These are phyloP conservation scores for Leccinum subgranulosum DNA, from an alignment of 768 basidiomycete species.

Conservation along the genomic window DNA sequence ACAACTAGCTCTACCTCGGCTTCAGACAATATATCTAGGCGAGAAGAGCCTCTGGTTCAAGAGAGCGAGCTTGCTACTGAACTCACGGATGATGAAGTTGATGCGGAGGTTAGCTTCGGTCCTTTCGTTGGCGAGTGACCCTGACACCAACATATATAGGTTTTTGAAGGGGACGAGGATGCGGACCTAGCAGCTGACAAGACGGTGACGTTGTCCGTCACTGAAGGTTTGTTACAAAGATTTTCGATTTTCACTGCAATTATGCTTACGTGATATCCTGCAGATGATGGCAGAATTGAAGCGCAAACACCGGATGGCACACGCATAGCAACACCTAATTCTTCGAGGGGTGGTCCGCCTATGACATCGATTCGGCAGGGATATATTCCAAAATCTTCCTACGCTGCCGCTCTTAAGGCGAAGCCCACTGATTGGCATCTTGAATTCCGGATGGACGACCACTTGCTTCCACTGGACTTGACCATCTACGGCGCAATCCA, in stretches of 20 bases:
- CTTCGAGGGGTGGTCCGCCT: conserved; percentile 41
- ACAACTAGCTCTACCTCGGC: conserved; percentile 27
- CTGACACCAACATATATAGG: conserved; percentile 35
- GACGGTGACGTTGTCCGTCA: conserved; percentile 81
- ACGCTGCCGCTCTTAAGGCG: conserved; percentile 90
- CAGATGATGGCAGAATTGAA: conserved; percentile 90
- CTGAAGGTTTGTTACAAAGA: conserved; percentile 54
- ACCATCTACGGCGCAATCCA: conserved; percentile 98
- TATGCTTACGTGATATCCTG: conserved; percentile 5
- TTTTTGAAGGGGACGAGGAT: conserved; percentile 86
- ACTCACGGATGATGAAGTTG: conserved; percentile 82
- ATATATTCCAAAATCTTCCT: conserved; percentile 56
- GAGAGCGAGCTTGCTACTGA: conserved; percentile 69
- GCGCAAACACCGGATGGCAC: conserved; percentile 98
- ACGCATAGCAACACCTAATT: conserved; percentile 83
- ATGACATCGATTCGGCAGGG: conserved; percentile 31
- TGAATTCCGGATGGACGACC: conserved; percentile 92
- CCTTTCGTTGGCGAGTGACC: not conserved
- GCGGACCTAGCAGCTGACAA: conserved; percentile 73
- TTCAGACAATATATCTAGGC: conserved; percentile 24
- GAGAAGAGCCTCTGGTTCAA: conserved; percentile 52
- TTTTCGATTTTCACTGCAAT: not conserved
- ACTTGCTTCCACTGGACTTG: conserved; percentile 75
- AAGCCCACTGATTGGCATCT: conserved; percentile 97
- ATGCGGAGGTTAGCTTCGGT: conserved; percentile 54